Evolutionary conservation across 2,329 filamentous ascomycete genomes (phyloP).

Genomic region (Fusarium xyrophilum): DNA sequence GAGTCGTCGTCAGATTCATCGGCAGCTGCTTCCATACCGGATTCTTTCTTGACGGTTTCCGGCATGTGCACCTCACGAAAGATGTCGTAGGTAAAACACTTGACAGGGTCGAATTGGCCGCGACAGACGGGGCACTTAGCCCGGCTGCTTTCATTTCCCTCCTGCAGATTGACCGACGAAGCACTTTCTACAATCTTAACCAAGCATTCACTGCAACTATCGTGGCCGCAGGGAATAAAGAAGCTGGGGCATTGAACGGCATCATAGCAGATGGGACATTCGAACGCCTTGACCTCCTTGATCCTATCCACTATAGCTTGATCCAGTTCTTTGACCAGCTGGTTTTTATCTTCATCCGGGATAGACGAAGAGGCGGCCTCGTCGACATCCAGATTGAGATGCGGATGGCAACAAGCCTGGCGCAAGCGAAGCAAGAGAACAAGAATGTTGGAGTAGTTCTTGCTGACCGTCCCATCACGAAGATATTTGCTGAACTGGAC

Average conservation of each 20-base stretch:
- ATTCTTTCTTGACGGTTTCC: constrained; percentile 53
- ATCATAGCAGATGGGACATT: constrained; percentile 86
- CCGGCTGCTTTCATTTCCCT: constrained; percentile 64
- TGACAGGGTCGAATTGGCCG: constrained; percentile 67
- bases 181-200: constrained; percentile 70
- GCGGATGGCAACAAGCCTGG: constrained; percentile 64
- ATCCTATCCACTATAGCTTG: constrained; percentile 71
- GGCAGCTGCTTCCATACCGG: constrained; percentile 47
- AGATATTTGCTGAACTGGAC: constrained; percentile 80
- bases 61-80: constrained; percentile 78
- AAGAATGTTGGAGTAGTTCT: constrained; percentile 77
- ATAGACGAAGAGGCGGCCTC: constrained; percentile 48
- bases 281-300: constrained; percentile 65
- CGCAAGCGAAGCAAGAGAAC: constrained; percentile 82
- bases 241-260: constrained; percentile 76
- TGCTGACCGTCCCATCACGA: constrained; percentile 69
- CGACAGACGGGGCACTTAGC: constrained; percentile 81
- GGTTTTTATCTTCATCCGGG: constrained; percentile 58
- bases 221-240: constrained; percentile 83
- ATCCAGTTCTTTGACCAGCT: constrained; percentile 67
- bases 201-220: constrained; percentile 79
- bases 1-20: constrained; percentile 41
- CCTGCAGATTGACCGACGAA: constrained; percentile 58
- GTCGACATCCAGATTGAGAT: constrained; percentile 46
- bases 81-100: constrained; percentile 74